Base-by-base conservation (phyloP, 2,329 filamentous ascomycete species). In the Neodidymelliopsis sp. region DNA sequence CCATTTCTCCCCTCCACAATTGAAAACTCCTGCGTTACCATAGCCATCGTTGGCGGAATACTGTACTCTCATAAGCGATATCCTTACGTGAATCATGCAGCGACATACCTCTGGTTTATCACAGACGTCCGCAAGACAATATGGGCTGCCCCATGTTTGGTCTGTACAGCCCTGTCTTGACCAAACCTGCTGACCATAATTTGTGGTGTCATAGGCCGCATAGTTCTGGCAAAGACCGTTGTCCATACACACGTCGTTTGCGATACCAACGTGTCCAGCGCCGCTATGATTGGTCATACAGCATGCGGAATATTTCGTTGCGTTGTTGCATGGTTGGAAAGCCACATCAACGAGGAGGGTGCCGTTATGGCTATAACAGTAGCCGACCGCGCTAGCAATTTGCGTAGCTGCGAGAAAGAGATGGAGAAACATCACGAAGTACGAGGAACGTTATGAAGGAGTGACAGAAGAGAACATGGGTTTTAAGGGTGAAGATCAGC, bases 161-260 rank as follows among this genome's bases (percentile, higher is more conserved):
- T 58, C 55, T 15, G 55, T 60, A 35, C 55, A 60, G 13, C 57
- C 53, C 25, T 53, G 43, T 27, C 55, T 46, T 48, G 47, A 56
- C 47, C 43, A 58, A 18, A 56, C 15, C 34, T 39, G 33, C 20
- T 20, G 20, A 4, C 44, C 43, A n/a, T 41, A 34, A 24, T 54
- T 54, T 2, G 20, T 51, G 5, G 49, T 51, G 30, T 54, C 46
- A 10, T 36, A 45, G 6, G 22, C 44, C 15, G 45, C 55, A 13
- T 23, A 55, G 18, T 60, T 55, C 28, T 53, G 45, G 13, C 53
- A 60, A 4, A 58, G 42, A 0, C 55, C 55, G n/a, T 53, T 54
- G 8, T 33, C 6, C 10, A 49, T 37, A 42, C 57, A 60, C 1
- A 51, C 45, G 42, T 57, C 51, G 36, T 55, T 39, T 18, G 41